Evolutionary conservation across 2,329 filamentous ascomycete genomes (phyloP), one percentile per base, ranked within the genome.

Genomic region (Aspergillus glaucus): DNA sequence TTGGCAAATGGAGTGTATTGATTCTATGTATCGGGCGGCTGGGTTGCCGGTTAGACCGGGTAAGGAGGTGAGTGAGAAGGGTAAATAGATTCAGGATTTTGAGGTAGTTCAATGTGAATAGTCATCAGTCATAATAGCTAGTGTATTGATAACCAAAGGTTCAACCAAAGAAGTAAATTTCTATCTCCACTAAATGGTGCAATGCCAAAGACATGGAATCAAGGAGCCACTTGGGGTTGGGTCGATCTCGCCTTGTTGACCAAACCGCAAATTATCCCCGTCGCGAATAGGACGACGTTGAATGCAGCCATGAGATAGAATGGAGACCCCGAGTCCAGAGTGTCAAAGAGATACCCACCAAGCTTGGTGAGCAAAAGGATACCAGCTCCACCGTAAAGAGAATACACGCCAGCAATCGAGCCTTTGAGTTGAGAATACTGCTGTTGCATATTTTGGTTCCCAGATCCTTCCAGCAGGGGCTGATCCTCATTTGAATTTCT

Each of bases 301-400:
- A 97, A 97, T 0, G 75, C 74, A 0, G 91, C 90, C 85, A 98
- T 92, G 77, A 97, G 85, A 65, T 90, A 95, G 66, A 98, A 97
- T 0, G 93, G 93, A 9, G 88, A 87, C 0, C 87, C 87, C 2
- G 78, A 78, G 1, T 84, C 85, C 46, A 84, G 73, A 17, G 69
- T 76, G 66, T 98, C 93, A 62, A 97, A 98, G 43, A 96, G 70
- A 34, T 82, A 81, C 0, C 93, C 93, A 10, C 93, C 93, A 3
- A 93, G 68, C 70, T 98, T 98, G 0, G 93, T 97, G 14, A 98
- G 78, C 4, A 97, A 70, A 47, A 98, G 68, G 46, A 98, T 98
- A 0, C 91, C 93, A 1, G 84, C 86, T 12, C 92, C 93, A 9
- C 93, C 93, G 48, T 86, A 90, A 54, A 95, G 81, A 46, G 88